These are phyloP conservation scores for Globisporangium okanoganense DNA, from an alignment of 352 stramenopile genomes.

Conservation along the genomic window DNA sequence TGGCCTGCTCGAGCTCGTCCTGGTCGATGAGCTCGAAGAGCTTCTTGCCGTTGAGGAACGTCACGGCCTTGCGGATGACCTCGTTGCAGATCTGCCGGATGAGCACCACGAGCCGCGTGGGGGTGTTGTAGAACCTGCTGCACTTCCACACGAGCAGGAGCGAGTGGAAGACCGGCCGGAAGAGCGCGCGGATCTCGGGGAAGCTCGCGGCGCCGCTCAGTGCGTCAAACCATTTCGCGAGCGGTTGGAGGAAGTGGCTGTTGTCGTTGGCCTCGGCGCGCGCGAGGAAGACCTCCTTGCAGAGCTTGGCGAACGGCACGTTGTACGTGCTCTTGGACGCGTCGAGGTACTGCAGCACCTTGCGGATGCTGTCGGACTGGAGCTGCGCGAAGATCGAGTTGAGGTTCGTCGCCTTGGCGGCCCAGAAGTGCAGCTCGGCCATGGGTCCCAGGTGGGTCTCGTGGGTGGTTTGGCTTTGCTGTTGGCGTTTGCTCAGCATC, in stretches of 20 bases:
- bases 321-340: constrained; percentile 89
- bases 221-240: constrained; percentile 60
- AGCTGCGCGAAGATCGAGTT: constrained; percentile 91
- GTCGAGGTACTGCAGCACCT: constrained; percentile 88
- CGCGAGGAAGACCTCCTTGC: constrained; percentile 89
- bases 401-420: constrained; percentile 76
- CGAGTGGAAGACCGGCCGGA: constrained; percentile 84
- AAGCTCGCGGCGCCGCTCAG: constrained; percentile 38
- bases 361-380: constrained; percentile 81
- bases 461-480: neutral
- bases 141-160: constrained; percentile 91
- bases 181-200: constrained; percentile 59
- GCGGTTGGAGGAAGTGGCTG: constrained; percentile 75
- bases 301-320: constrained; percentile 89
- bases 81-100: constrained; percentile 89
- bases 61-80: constrained; percentile 73
- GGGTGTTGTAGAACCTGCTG: constrained; percentile 90
- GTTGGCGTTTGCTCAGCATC: constrained; percentile 47
- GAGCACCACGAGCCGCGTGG: constrained; percentile 82
- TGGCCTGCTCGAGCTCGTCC: constrained; percentile 65
- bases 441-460: constrained; percentile 66
- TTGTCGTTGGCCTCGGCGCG: constrained; percentile 87
- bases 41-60: constrained; percentile 65
- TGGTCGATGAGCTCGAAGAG: constrained; percentile 84
- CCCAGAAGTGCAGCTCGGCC: constrained; percentile 89